phyloP scores from a whole-genome alignment of 2,329 filamentous ascomycete species.

The Colletotrichum echinochloae region DNA sequence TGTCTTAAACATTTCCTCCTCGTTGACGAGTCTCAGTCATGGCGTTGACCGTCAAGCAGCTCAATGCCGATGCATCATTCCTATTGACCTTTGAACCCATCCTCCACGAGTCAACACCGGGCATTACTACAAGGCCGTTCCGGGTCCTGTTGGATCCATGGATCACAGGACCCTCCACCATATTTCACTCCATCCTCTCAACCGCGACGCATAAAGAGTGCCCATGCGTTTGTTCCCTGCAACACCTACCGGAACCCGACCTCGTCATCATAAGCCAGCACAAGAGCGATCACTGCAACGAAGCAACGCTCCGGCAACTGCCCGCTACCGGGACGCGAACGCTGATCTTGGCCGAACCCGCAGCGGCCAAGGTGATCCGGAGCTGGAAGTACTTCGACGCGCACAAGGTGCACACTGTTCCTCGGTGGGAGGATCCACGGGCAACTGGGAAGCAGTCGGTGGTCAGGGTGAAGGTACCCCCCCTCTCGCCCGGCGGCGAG shows the following conservation, averaged over 20 bases:
- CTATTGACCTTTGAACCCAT: slow-evolving; percentile 71
- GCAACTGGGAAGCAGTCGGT: slow-evolving; percentile 50
- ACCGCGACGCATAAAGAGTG: slow-evolving; percentile 66
- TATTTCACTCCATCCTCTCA: slow-evolving; percentile 72
- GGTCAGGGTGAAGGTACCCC: slow-evolving; percentile 64
- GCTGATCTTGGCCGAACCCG: slow-evolving; percentile 74
- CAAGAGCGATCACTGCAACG: slow-evolving; percentile 76
- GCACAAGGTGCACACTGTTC: slow-evolving; percentile 58
- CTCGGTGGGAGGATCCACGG: slow-evolving; percentile 59
- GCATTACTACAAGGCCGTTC: slow-evolving; percentile 63
- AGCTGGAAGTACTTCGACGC: slow-evolving; percentile 77
- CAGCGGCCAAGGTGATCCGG: slow-evolving; percentile 73
- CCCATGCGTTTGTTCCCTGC: slow-evolving; percentile 66
- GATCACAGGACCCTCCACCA: slow-evolving; percentile 70
- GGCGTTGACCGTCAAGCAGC: slow-evolving; percentile 72
- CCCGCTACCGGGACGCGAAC: slow-evolving; percentile 64
- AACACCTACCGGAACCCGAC: slow-evolving; percentile 57
- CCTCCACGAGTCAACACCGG: slow-evolving; percentile 53
- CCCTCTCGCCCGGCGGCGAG: slow-evolving; percentile 62
- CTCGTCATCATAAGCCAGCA: slow-evolving; percentile 60
- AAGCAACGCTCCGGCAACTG: slow-evolving; percentile 75
- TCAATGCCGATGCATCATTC: slow-evolving; percentile 75
- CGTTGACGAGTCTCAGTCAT: slow-evolving; percentile 52
- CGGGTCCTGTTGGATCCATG: slow-evolving; percentile 80
- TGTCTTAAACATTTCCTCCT: not conserved